Base-by-base conservation (phyloP, 768 basidiomycete species). In the Trametes punicea region DNA sequence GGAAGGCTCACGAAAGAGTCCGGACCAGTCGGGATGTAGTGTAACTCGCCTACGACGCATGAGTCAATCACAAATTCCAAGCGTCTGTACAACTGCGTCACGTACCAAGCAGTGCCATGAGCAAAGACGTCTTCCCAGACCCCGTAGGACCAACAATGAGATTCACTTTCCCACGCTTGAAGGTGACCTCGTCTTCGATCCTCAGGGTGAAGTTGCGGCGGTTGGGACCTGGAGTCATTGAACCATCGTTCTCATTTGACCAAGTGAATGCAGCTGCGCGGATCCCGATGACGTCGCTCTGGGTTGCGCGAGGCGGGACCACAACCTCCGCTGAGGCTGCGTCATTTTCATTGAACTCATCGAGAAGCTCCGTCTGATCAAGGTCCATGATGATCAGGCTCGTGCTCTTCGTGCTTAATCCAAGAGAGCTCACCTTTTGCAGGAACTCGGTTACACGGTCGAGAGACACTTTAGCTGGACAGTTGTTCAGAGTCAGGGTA, bases 1-100 rank as follows among this genome's bases (percentile, higher is more conserved):
- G 92, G 91, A 6, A 94, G 78, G 60, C 81, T 83, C 67, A 79
- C 89, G 77, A 81, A 87, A 0, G 88, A 83, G 30, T 81, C 77
- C 2, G 80, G 73, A 11, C 72, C 67, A 15, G 73, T 71, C 2
- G 77, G 79, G 9, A 77, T 68, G 63, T 82, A 84, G 65, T 87
- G 83, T 83, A 89, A 81, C 69, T 69, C 67, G 27, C 67, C 64
- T 65, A 27, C 2, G 2, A 33, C 1, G 8, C 1, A 41, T 8
- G 8, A 7, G 18, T 36, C 31, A 20, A 40, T 20, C 46, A 29
- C 11, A 16, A 44, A 6, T 6, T 31, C 5, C 13, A 10, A 16
- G 2, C 7, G 30, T 27, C n/a, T 18, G 26, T 11, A 48, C 33
- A 5, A 39, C 20, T 16, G 21, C 15, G n/a, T 6, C 9, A 47